Evolutionary conservation across 2,329 filamentous ascomycete species (phyloP).

Genomic region (Helminthosporium solani): DNA sequence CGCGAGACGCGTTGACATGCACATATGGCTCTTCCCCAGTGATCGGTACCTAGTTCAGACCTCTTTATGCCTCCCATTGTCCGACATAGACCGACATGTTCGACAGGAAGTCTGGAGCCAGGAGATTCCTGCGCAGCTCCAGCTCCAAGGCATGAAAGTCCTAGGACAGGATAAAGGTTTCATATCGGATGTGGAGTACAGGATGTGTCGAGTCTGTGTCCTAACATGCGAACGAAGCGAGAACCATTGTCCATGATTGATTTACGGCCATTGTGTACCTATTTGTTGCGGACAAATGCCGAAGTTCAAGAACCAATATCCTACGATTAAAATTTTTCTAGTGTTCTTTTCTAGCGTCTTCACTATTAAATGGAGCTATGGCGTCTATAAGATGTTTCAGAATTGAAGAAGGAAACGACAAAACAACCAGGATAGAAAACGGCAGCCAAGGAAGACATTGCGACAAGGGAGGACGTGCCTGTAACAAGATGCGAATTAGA

Average conservation of each 20-base stretch:
- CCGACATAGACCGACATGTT: too few species aligned
- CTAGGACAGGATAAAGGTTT: slow-evolving; percentile 19
- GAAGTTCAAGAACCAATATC: slow-evolving; percentile 6
- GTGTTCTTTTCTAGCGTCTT: neutral
- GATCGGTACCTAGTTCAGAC: neutral
- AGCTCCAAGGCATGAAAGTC: slow-evolving; percentile 19
- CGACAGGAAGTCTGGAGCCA: too few species aligned
- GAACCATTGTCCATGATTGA: slow-evolving; percentile 1
- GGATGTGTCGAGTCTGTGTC: slow-evolving; percentile 17
- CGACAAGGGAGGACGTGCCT: slow-evolving; percentile 2
- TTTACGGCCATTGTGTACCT: neutral
- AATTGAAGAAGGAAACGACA: neutral
- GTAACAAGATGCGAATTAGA: slow-evolving; percentile 4
- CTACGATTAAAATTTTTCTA: neutral
- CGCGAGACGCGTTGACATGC: slow-evolving; percentile 3
- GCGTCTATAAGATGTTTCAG: neutral
- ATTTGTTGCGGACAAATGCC: neutral
- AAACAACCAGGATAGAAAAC: neutral
- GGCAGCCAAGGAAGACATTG: slow-evolving; percentile 2
- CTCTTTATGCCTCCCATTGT: too few species aligned
- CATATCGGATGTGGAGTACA: slow-evolving; percentile 16
- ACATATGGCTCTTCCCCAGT: neutral
- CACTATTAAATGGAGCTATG: slow-evolving; percentile 2
- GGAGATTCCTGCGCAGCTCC: too few species aligned
- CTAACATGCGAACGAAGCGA: slow-evolving; percentile 5